Base-by-base conservation (phyloP, 176 grass and related monocot genomes). In the Miscanthus lutarioriparius region DNA sequence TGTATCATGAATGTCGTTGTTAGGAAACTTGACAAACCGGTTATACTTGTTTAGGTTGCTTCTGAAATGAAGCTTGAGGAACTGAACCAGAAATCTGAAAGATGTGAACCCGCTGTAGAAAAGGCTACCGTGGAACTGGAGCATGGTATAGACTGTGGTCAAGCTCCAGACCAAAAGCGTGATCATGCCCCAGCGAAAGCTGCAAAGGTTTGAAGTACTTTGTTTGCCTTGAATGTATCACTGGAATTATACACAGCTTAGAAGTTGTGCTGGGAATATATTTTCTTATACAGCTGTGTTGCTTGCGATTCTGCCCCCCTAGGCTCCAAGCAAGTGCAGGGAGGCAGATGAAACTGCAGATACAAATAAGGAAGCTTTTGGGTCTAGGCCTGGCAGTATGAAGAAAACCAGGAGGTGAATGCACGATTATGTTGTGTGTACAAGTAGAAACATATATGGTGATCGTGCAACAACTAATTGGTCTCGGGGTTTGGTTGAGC, bases 341-440 rank as follows among this genome's bases (percentile, higher is more conserved):
- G 27, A 65, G 74, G 72, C 19, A 16, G 58, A 54, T 12, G 69
- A 51, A 78, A 23, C 6, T 67, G 37, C 32, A 0, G 83, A 92
- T 75, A 53, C 63, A 51, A 53, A 26, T 15, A 61, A 74, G 22
- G 85, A 87, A 43, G 8, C 15, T 17, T 70, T 6, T 70, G 32
- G 68, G 58, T 75, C 38, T 5, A 65, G 62, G 65, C 61, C 86
- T 76, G 17, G 33, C 17, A 63, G 79, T 20, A 41, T 36, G 36
- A 86, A 79, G 54, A 94, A 89, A 70, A 53, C 36, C 17, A 79
- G 22, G 53, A 94, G 92, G 89, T 94, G 78, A 80, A 82, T 20
- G 25, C 53, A 64, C 8, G 25, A 48, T 76, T 70, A 19, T 45
- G 51, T 26, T 54, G 17, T 23, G 6, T 30, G 38, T 36, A 1